Conservation (phyloP, 2,329 filamentous ascomycete species). For the Metarhizium brunneum region DNA sequence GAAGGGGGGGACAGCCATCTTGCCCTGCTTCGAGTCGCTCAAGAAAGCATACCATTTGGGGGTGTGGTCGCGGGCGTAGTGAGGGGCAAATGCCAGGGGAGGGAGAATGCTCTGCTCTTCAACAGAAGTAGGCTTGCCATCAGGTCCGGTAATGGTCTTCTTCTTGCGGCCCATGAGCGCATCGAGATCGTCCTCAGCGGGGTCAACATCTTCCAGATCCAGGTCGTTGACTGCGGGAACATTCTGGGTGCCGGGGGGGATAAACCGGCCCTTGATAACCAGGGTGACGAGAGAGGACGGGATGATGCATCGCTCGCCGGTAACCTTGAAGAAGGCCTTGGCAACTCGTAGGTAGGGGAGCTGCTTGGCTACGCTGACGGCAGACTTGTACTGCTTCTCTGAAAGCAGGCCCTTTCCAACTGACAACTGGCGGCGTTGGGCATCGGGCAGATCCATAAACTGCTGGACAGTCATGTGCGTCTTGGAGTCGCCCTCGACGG, state of each 20-base stretch:
- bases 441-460: constrained; percentile 78
- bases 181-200: constrained; percentile 85
- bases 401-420: constrained; percentile 63
- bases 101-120: constrained; percentile 61
- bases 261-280: constrained; percentile 87
- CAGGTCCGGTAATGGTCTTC: constrained; percentile 52
- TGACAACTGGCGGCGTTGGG: constrained; percentile 60
- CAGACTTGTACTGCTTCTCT: constrained; percentile 66
- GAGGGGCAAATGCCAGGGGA: constrained; percentile 82
- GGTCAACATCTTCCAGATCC: constrained; percentile 85
- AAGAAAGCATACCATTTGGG: constrained; percentile 94
- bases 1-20: constrained; percentile 93
- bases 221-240: constrained; percentile 66
- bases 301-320: constrained; percentile 86
- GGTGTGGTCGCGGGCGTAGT: constrained; percentile 80
- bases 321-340: constrained; percentile 97
- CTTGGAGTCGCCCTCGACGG: constrained; percentile 67
- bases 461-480: constrained; percentile 71
- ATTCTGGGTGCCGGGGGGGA: constrained; percentile 72
- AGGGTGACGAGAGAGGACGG: constrained; percentile 88
- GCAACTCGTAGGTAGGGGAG: constrained; percentile 77
- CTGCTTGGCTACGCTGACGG: constrained; percentile 69
- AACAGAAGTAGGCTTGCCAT: constrained; percentile 46
- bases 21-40: constrained; percentile 85
- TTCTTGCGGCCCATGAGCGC: constrained; percentile 73